A percentile compares a stretch with the other conserved stretches of the same genome.
Evolutionary conservation across 768 basidiomycete genomes (phyloP).

Genomic region (Tylopilus plumbeoviolaceoides): DNA sequence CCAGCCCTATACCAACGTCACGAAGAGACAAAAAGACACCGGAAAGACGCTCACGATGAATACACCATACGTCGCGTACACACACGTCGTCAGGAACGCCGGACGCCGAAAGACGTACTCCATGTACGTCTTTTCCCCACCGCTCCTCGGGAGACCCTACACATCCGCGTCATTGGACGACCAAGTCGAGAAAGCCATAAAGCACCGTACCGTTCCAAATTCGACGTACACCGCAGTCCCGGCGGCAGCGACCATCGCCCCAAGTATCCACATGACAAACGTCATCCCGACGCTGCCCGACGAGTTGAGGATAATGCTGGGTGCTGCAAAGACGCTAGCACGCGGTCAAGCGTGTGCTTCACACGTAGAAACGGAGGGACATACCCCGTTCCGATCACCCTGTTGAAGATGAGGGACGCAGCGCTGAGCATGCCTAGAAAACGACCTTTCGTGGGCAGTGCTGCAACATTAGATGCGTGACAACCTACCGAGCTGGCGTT

Average conservation of each 20-base stretch:
- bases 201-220: constrained; percentile 55
- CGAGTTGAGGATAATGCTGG: constrained; percentile 60
- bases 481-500: constrained; percentile 47
- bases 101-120: constrained; percentile 67
- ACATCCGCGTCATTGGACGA: not conserved
- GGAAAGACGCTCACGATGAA: constrained; percentile 44
- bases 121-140: constrained; percentile 75
- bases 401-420: constrained; percentile 68
- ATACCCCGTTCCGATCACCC: constrained; percentile 71
- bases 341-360: not conserved
- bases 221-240: constrained; percentile 75
- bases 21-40: not conserved
- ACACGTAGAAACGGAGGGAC: too few species aligned
- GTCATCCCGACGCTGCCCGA: constrained; percentile 70
- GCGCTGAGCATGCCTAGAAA: constrained; percentile 39
- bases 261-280: constrained; percentile 67
- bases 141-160: constrained; percentile 64
- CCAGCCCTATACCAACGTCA: constrained; percentile 41
- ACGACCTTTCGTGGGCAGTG: not conserved
- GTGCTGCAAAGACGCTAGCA: constrained; percentile 64
- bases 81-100: constrained; percentile 56
- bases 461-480: constrained; percentile 2
- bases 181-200: not conserved
- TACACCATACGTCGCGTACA: constrained; percentile 53
- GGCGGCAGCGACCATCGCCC: constrained; percentile 57